Base-by-base conservation (phyloP, 805 yeast genomes). In the Candida succiphila region DNA sequence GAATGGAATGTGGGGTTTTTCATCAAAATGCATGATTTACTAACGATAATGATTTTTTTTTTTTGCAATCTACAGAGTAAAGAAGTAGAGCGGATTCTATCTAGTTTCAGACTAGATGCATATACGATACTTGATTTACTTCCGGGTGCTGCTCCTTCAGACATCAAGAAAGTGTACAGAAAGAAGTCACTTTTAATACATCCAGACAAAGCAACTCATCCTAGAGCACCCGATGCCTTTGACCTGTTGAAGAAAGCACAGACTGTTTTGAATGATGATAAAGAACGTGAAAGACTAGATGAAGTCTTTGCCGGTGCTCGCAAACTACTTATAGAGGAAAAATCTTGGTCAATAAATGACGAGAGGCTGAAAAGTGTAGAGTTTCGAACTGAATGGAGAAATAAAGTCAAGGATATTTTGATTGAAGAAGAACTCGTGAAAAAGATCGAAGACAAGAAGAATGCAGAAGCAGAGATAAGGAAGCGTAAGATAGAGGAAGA, bases 171-270 rank as follows among this genome's bases (percentile, higher is more conserved):
- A 37, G 43, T 56, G 26, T 79, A 65, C 48, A 56, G 85, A 18
- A 67, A 65, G 51, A 76, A 72, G 48, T 75, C 86, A 2, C 54
- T 79, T 25, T 52, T 75, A 37, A 70, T 79, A 14, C 88, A 79
- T 49, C 88, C 88, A 0, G 88, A 79, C 48, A 77, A 75, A 46
- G 63, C 72, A 1, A 48, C 53, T 21, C 69, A 78, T 42, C 56
- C 62, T 1, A 54, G 62, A n/a, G 84, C 86, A 0, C 72, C 82
- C 0, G 65, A 56, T 22, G 86, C 86, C 2, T 79, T 79, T 50
- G 79, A 75, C 44, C 36, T 61, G 24, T 51, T 79, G 33, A 74
- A 75, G 40, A 69, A 67, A 39, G 76, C 86, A 0, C 70, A 74
- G 33, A 49, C 61, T 0, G 55, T 52, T 4, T 42, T 69, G 10